Evolutionary conservation across 306 rosid genomes (phyloP).

Genomic region (Lathyrus tuberosus): DNA sequence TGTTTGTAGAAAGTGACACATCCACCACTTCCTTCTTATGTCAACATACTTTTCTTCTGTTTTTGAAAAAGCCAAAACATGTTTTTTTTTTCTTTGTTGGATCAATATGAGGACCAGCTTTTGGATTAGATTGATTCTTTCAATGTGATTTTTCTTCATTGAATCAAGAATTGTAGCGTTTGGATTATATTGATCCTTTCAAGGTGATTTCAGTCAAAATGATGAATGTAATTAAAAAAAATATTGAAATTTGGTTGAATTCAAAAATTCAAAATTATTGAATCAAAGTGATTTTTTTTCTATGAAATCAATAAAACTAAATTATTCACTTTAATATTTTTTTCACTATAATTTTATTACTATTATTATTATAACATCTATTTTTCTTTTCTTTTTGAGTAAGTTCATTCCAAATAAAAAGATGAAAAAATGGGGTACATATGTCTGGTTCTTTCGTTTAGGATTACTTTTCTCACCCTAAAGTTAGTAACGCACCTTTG

Average conservation of each 20-base stretch:
- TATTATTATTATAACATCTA: no score
- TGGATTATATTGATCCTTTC: neutral
- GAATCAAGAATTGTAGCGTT: neutral
- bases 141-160: neutral
- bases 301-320: neutral
- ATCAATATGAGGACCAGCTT: neutral
- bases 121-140: no score
- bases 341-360: neutral
- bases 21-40: neutral
- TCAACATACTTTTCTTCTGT: no score
- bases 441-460: no score
- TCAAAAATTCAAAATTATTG: neutral
- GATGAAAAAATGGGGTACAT: no score
- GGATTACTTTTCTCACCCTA: no score
- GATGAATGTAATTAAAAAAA: neutral
- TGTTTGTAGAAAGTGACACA: constrained; percentile 8
- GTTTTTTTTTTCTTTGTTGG: neutral
- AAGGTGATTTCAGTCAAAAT: neutral
- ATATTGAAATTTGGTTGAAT: neutral
- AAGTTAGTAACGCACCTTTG: no score
- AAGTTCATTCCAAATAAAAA: no score
- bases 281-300: no score
- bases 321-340: neutral
- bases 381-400: no score
- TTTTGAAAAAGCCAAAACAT: no score